phyloP scores from a whole-genome alignment of 805 yeast species.

The Lipomyces lipofer region DNA sequence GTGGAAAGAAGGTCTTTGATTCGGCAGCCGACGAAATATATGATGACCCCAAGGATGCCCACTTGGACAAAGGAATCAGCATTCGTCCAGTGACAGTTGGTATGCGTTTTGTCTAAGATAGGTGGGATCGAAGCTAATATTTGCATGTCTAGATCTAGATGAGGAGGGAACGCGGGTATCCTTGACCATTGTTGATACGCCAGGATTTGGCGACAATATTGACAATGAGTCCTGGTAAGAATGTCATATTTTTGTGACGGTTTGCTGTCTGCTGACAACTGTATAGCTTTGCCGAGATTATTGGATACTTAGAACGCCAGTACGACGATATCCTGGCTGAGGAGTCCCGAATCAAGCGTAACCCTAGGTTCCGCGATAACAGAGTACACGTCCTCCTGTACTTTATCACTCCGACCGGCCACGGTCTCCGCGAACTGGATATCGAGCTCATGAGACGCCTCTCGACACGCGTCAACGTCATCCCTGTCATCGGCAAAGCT shows the following conservation, averaged over 20 bases:
- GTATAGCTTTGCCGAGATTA: conserved; percentile 46
- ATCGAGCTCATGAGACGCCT: conserved; percentile 67
- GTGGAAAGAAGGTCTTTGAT: conserved; percentile 51
- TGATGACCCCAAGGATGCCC: conserved; percentile 41
- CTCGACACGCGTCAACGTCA: conserved; percentile 72
- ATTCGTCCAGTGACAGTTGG: conserved; percentile 49
- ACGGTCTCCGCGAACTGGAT: conserved; percentile 67
- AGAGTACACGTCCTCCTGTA: conserved; percentile 78
- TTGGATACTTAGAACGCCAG: conserved; percentile 64
- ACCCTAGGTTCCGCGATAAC: conserved; percentile 68
- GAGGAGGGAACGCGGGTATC: conserved; percentile 54
- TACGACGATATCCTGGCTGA: conserved; percentile 72
- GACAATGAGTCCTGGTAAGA: conserved; percentile 60
- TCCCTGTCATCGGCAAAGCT: conserved; percentile 80
- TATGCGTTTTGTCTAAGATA: too few species aligned
- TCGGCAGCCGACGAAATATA: conserved; percentile 24
- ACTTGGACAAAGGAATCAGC: conserved; percentile 42
- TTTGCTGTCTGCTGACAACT: conserved; percentile 27
- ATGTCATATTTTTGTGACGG: conserved; percentile 26
- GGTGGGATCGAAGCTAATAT: too few species aligned
- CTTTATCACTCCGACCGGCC: conserved; percentile 65
- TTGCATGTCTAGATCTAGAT: conserved; percentile 50
- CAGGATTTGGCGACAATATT: conserved; percentile 76
- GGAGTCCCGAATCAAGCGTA: conserved; percentile 71
- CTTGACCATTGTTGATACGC: conserved; percentile 65